Evolutionary conservation across 2,329 filamentous ascomycete species (phyloP), one percentile per base, ranked within the genome.

Genomic region (Alternaria gaisen): DNA sequence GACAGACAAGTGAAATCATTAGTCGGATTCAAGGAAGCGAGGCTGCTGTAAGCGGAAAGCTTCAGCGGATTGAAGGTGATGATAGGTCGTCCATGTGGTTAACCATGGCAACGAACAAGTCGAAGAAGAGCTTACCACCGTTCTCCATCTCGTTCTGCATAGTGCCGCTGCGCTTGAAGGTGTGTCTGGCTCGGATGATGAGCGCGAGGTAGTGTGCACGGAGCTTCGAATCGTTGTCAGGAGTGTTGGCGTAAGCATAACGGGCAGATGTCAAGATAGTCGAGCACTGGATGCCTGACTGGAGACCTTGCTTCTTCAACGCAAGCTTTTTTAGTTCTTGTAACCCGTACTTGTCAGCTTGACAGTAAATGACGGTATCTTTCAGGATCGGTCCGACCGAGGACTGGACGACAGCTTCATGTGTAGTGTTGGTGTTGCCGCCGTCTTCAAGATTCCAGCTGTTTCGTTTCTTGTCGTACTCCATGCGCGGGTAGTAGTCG

Each of bases 121-220:
- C 94, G 76, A 97, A 97, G 83, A 97, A 97, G 60, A 97, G 84
- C 73, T 91, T 91, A 55, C 92, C 92, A 28, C 94, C 94, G 63
- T 88, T 87, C 78, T 91, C 91, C 93, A 97, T 97, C 82, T 97
- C 93, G 69, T 92, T 87, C 81, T 97, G 94, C 93, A 97, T 97
- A 4, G 93, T 97, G 56, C 93, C 93, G 79, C 93, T 97, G 56
- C 92, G 86, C 84, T 97, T 97, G 81, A 97, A 97, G 2, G 92
- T 97, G 74, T 87, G 87, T 68, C 94, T 88, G 71, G 90, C 92
- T 67, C 93, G 89, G 76, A 97, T 96, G 80, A 97, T 97, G 74
- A 97, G 88, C 18, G 94, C 93, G 38, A 97, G 88, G 72, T 97
- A 97, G 80, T 97, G 93, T 24, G 93, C 93, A 60, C 94, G 87